Evolutionary conservation across 805 yeast species (phyloP).

Genomic region (Schizosaccharomyces japonicus): DNA sequence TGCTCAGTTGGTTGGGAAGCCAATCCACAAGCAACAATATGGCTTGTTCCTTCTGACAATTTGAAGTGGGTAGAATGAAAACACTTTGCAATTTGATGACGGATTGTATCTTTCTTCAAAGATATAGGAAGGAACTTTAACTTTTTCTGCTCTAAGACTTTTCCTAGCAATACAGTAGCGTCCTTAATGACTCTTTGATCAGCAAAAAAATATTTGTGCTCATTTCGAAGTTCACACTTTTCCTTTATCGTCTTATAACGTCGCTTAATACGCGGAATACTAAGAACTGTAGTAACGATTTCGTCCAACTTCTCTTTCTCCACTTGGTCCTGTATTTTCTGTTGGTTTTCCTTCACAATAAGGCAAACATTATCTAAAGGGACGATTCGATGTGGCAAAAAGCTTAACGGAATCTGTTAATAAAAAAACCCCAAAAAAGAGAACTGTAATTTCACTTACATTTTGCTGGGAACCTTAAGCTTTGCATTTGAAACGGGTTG

Average conservation of each 20-base stretch:
- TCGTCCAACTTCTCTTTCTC: slow-evolving; percentile 12
- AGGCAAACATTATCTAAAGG: slow-evolving; percentile 21
- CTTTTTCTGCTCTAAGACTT: slow-evolving; percentile 38
- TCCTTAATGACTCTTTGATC: slow-evolving; percentile 63
- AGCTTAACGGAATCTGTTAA: neutral
- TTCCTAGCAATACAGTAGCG: slow-evolving; percentile 66
- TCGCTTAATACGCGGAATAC: slow-evolving; percentile 55
- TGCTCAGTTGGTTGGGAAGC: slow-evolving; percentile 23
- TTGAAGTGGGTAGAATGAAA: slow-evolving; percentile 34
- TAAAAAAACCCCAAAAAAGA: neutral
- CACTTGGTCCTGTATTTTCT: slow-evolving; percentile 18
- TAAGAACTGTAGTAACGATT: slow-evolving; percentile 27
- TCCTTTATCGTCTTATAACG: slow-evolving; percentile 75
- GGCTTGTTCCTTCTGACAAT: slow-evolving; percentile 50
- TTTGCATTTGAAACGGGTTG: neutral
- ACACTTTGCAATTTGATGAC: slow-evolving; percentile 19
- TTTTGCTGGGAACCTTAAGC: neutral
- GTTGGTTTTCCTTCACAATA: slow-evolving; percentile 41
- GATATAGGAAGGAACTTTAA: slow-evolving; percentile 49
- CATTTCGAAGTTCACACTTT: slow-evolving; percentile 44
- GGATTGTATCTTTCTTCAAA: slow-evolving; percentile 33
- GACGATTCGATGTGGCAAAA: neutral
- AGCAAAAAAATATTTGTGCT: slow-evolving; percentile 53
- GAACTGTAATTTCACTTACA: neutral
- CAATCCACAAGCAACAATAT: slow-evolving; percentile 44